Base-by-base conservation (phyloP, 306 rosid species). In the Cucumis melo region DNA sequence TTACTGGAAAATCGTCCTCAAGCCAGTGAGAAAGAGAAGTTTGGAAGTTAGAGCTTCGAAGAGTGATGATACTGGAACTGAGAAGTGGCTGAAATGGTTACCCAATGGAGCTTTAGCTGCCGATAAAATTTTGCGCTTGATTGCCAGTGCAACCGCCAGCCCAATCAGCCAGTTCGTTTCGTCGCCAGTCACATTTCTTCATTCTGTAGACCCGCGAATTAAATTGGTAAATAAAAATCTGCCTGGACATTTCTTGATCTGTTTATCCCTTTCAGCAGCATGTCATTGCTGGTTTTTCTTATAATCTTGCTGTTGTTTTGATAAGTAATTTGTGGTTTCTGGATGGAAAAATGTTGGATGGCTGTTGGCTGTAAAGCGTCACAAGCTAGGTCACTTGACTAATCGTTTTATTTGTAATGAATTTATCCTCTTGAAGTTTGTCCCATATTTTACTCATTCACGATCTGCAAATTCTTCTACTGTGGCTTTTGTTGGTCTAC, bases 121-220 rank as follows among this genome's bases (percentile, higher is more conserved):
- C 27, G 96, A 93, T 38, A 91, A 91, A 68, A 85, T 93, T 80
- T 84, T 93, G 55, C 84, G 91, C 66, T 76, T 88, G 84, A 88
- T 90, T 81, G 84, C 96, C 5, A 89, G 96, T 11, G 98, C 98
- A 59, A 93, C 98, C 7, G 86, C 97, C 39, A 93, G 98, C 56
- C 98, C 98, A 60, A 90, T 93, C 85, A 83, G 90, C 67, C 98
- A 91, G 88, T 91, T 88, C 81, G 87, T 91, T 21, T 84, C 98
- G 23, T 87, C 89, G 12, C 98, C 98, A 21, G 81, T 81, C 64
- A 93, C 96, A 14, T 91, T 93, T 86, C 96, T 93, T 80, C 98
- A 93, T 81, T 83, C 94, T 73, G 84, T 93, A 8, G 97, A 93
- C 76, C 90, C 98, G 54, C 70, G 98, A 83, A 80, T 87, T 80